A percentile compares a stretch with the other conserved stretches of the same genome.
Evolutionary conservation across 352 stramenopile genomes (phyloP).

Genomic region (Globisporangium apiculatum): DNA sequence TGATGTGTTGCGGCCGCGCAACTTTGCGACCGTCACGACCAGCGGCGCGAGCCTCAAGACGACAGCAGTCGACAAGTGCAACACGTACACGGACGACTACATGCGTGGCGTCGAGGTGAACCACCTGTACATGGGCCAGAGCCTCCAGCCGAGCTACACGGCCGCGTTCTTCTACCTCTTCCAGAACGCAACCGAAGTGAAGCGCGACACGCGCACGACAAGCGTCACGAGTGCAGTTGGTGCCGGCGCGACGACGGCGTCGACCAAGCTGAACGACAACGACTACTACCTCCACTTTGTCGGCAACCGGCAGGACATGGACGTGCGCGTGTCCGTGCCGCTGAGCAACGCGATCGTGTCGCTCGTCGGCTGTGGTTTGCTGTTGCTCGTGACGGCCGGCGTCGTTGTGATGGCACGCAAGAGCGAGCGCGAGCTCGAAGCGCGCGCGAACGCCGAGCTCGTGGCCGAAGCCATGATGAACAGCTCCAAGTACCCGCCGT

Average conservation of each 20-base stretch:
- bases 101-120: slow-evolving; percentile 20
- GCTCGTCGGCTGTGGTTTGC: slow-evolving; percentile 3
- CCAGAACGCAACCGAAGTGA: slow-evolving; percentile 17
- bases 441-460: not conserved
- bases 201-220: not conserved
- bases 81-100: slow-evolving; percentile 5
- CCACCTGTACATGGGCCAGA: slow-evolving; percentile 33
- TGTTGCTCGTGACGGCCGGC: not conserved
- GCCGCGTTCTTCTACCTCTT: slow-evolving; percentile 28
- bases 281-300: slow-evolving; percentile 1
- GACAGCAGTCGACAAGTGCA: not conserved
- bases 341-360: slow-evolving; percentile 4
- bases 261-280: not conserved
- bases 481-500: slow-evolving; percentile 8
- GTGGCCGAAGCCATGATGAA: slow-evolving; percentile 6
- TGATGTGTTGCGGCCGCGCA: slow-evolving; percentile 9
- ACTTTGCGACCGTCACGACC: not conserved
- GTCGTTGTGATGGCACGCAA: not conserved
- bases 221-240: not conserved
- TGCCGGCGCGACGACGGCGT: not conserved
- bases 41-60: not conserved
- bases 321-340: slow-evolving; percentile 9
- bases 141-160: slow-evolving; percentile 28
- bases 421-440: slow-evolving; percentile 2
- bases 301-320: slow-evolving; percentile 5